phyloP scores from a whole-genome alignment of 2,329 filamentous ascomycete species.

The Tolypocladium sp. region DNA sequence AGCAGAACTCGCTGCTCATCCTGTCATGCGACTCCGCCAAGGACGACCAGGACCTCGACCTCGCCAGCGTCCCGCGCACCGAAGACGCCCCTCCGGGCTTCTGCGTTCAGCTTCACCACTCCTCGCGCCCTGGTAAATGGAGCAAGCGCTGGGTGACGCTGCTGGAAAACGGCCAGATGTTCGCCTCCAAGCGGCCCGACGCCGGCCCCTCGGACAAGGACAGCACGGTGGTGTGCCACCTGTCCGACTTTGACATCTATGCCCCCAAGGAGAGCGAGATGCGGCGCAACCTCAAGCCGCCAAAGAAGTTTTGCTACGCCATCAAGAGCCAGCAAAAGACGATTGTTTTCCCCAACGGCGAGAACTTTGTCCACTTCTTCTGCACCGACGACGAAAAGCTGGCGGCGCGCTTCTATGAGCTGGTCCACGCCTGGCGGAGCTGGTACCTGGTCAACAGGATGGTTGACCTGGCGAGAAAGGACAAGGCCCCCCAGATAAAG shows the following conservation, averaged over 20 bases:
- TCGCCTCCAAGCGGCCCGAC: constrained; percentile 60
- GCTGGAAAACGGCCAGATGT: constrained; percentile 62
- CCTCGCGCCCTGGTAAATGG: constrained; percentile 78
- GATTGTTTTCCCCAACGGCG: constrained; percentile 69
- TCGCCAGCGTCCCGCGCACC: constrained; percentile 50
- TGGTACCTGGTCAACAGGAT: constrained; percentile 80
- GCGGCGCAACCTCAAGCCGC: constrained; percentile 66
- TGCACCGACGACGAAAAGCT: constrained; percentile 62
- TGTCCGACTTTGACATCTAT: constrained; percentile 92
- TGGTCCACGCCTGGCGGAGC: constrained; percentile 75
- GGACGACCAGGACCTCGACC: constrained; percentile 53
- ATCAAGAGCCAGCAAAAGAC: constrained; percentile 90
- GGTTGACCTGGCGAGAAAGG: constrained; percentile 35
- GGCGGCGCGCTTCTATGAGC: constrained; percentile 60
- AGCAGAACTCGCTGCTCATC: constrained; percentile 65
- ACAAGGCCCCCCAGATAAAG: constrained; percentile 10
- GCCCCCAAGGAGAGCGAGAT: constrained; percentile 59
- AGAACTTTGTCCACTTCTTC: constrained; percentile 91
- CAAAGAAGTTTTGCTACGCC: constrained; percentile 77
- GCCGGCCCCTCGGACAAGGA: constrained; percentile 56
- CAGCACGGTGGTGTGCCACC: constrained; percentile 62
- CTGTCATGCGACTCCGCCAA: constrained; percentile 47
- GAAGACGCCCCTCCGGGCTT: constrained; percentile 55
- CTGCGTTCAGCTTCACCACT: constrained; percentile 68
- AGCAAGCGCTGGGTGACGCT: constrained; percentile 74